Base-by-base conservation (phyloP, 2,329 filamentous ascomycete species). In the Ascocoryne sarcoides region DNA sequence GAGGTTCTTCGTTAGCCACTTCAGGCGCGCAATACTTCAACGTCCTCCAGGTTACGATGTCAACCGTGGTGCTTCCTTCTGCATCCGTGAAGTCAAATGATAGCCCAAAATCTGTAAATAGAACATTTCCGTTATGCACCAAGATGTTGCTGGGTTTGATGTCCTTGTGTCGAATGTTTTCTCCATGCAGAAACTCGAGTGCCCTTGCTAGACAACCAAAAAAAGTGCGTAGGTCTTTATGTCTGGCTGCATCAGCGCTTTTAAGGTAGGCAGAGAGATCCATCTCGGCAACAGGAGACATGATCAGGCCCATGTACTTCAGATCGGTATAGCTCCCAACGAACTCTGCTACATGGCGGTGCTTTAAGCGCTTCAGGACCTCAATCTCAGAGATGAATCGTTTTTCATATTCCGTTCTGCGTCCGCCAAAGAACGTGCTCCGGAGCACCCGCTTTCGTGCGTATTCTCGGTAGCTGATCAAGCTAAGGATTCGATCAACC, bases 281-380 rank as follows among this genome's bases (percentile, higher is more conserved):
- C 34, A 37, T 43, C 4, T 56, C 50, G 14, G 53, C 54, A 12
- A 56, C 47, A 12, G 54, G 54, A 17, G 26, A 35, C 48, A 57
- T 54, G 4, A 55, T 31, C 5, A 56, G 17, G 10, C 39, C 49
- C 18, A 55, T 34, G 21, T 44, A 53, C 21, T 42, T 47, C 5
- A 29, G 31, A 33, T 56, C 53, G 4, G 52, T 55, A 32, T 56
- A 57, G 17, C 50, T 51, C 16, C 42, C 44, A 12, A 49, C 21
- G 8, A 40, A 15, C 16, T 36, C 26, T 10, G 30, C 39, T n/a
- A 21, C 29, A 33, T 36, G 37, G 9, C 14, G 3, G 16, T 44
- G 32, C 7, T 39, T 10, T n/a, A 44, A 32, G 9, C 18, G 26
- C 28, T 44, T 37, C 10, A 41, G 39, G n/a, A 38, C 32, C 15